These are phyloP conservation scores for Clitopilus hobsonii DNA, from an alignment of 768 basidiomycete species.

Conservation along the genomic window DNA sequence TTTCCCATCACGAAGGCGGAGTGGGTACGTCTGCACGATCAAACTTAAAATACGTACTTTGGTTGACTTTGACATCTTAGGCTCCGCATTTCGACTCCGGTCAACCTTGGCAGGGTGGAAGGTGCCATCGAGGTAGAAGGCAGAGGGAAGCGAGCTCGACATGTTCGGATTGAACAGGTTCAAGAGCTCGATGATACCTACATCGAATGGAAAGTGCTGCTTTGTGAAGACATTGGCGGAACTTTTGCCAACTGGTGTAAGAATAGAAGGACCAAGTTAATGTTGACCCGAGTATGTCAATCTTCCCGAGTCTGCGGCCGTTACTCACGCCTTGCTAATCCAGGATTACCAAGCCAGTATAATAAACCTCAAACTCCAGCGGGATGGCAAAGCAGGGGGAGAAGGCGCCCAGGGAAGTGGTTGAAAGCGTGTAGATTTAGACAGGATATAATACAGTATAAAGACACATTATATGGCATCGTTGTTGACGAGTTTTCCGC, in stretches of 20 bases:
- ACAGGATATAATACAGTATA: conserved; percentile 8
- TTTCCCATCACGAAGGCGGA: conserved; percentile 29
- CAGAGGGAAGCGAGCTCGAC: conserved; percentile 49
- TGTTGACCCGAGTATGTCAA: background rate
- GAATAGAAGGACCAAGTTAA: background rate
- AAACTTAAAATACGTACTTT: background rate
- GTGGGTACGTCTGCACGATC: conserved; percentile 35
- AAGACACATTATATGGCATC: conserved; percentile 36
- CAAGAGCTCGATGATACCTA: conserved; percentile 43
- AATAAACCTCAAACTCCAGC: background rate
- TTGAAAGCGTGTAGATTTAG: background rate
- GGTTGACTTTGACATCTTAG: conserved; percentile 12
- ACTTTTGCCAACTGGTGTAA: background rate
- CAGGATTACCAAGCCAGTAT: background rate
- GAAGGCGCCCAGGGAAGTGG: background rate
- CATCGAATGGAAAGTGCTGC: conserved; percentile 62
- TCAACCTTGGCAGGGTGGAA: conserved; percentile 37
- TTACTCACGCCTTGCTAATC: background rate
- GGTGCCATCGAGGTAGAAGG: conserved; percentile 50
- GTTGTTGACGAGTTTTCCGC: conserved; percentile 85
- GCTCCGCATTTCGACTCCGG: conserved; percentile 45
- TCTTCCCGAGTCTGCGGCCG: background rate
- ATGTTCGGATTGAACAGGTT: conserved; percentile 51
- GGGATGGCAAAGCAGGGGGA: background rate
- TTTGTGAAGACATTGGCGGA: conserved; percentile 53